phyloP scores from a whole-genome alignment of 805 yeast genomes.

The Candida silvatica region DNA sequence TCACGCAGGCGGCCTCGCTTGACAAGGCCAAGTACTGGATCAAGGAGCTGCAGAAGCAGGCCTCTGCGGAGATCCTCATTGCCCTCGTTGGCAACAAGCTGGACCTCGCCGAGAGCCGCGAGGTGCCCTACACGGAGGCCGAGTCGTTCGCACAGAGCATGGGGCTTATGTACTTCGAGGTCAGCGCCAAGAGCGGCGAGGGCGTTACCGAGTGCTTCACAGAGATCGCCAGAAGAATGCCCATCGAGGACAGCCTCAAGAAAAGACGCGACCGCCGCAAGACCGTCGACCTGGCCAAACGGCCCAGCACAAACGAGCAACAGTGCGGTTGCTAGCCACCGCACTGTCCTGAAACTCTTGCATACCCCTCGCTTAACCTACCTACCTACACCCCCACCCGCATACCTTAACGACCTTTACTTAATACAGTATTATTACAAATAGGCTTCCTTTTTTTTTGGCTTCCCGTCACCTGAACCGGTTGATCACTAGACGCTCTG shows the following conservation, averaged over 20 bases:
- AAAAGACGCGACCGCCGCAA: constrained; percentile 15
- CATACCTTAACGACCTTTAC: too few relatives aligned
- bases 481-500: constrained; percentile 68
- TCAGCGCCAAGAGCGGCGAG: constrained; percentile 50
- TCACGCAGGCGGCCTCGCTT: constrained; percentile 60
- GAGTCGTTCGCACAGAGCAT: constrained; percentile 47
- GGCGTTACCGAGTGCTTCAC: constrained; percentile 40
- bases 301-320: constrained; percentile 24
- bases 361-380: not conserved
- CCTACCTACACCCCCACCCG: not conserved
- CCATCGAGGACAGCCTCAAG: constrained; percentile 20
- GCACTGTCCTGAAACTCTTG: too few relatives aligned
- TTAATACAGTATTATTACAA: not conserved
- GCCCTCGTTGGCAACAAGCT: constrained; percentile 76
- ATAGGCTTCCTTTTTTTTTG: not conserved
- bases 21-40: constrained; percentile 71
- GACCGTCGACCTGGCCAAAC: constrained; percentile 21
- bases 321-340: constrained; percentile 24
- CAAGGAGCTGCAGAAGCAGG: constrained; percentile 75
- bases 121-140: constrained; percentile 37
- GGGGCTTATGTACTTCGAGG: constrained; percentile 41
- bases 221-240: constrained; percentile 40
- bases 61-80: constrained; percentile 63
- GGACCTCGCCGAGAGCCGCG: constrained; percentile 47
- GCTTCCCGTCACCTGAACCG: constrained; percentile 57